Evolutionary conservation across 495 filamentous ascomycete genomes (phyloP).

Genomic region (Aspergillus bridgeri): DNA sequence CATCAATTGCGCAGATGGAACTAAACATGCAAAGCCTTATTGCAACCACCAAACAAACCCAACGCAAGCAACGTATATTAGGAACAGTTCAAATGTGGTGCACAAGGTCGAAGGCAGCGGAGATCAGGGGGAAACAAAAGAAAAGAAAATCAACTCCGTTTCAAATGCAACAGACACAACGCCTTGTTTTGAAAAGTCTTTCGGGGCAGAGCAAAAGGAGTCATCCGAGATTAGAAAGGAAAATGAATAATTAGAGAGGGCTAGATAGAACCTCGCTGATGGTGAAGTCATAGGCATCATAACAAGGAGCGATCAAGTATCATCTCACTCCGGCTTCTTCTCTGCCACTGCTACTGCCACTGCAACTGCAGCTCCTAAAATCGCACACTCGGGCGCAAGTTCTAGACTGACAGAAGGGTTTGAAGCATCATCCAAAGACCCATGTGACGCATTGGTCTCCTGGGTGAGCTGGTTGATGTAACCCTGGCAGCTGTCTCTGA

Average conservation of each 20-base stretch:
- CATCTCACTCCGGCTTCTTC: conserved; percentile 10
- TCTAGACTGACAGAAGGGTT: conserved; percentile 41
- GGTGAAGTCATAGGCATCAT: too few relatives aligned
- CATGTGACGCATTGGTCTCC: conserved; percentile 17
- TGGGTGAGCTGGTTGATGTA: conserved; percentile 47
- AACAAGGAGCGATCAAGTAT: background rate
- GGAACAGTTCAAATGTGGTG: background rate
- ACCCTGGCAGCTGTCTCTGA: conserved; percentile 48
- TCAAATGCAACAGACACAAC: background rate
- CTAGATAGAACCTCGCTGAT: too few relatives aligned
- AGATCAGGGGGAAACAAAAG: too few relatives aligned
- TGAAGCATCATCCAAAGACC: conserved; percentile 14
- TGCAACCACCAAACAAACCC: conserved; percentile 1
- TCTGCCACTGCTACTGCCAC: conserved; percentile 49
- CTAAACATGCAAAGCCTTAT: background rate
- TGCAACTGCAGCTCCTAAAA: conserved; percentile 56
- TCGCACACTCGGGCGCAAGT: conserved; percentile 49
- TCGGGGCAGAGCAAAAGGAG: background rate
- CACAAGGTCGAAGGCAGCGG: background rate
- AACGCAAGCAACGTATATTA: background rate
- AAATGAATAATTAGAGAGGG: background rate
- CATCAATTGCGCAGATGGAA: background rate
- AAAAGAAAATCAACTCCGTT: background rate
- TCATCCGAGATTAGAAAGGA: background rate
- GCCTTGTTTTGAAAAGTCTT: background rate